phyloP scores from a whole-genome alignment of 2,329 filamentous ascomycete genomes.

The Pleoardoris graminearum region DNA sequence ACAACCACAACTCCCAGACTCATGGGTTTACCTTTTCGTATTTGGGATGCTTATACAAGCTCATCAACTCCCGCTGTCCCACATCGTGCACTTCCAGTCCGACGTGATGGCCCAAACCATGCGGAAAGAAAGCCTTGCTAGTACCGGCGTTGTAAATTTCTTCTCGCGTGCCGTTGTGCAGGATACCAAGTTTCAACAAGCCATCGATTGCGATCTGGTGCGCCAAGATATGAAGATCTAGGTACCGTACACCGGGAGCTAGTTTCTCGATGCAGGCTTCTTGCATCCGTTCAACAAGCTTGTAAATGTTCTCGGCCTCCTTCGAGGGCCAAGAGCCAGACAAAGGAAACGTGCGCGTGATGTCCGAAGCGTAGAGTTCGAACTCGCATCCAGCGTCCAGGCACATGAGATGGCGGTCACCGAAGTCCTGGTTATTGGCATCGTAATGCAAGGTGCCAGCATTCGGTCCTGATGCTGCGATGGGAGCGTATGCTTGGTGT shows the following conservation, averaged over 20 bases:
- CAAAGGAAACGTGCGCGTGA: constrained; percentile 86
- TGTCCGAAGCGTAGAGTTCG: constrained; percentile 82
- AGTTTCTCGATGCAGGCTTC: constrained; percentile 69
- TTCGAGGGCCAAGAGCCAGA: constrained; percentile 67
- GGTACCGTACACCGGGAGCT: constrained; percentile 69
- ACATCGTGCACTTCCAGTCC: constrained; percentile 89
- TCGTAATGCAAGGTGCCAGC: constrained; percentile 86
- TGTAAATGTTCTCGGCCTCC: constrained; percentile 74
- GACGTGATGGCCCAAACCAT: constrained; percentile 87
- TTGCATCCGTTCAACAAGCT: constrained; percentile 81
- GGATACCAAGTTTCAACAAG: constrained; percentile 70
- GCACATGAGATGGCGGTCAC: constrained; percentile 72
- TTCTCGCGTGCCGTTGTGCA: constrained; percentile 65
- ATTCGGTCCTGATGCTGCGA: constrained; percentile 81
- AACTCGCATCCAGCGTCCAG: constrained; percentile 89
- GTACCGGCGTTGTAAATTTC: constrained; percentile 78
- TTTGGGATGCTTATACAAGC: constrained; percentile 27
- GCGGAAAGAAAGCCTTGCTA: constrained; percentile 89
- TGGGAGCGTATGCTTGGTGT: constrained; percentile 83
- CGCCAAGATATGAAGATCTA: constrained; percentile 72
- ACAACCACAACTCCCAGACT: neutral
- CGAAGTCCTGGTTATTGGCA: constrained; percentile 73
- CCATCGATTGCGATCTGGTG: constrained; percentile 72
- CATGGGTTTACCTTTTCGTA: constrained; percentile 26
- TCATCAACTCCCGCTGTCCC: constrained; percentile 42